These are phyloP conservation scores for Drechslerella coelobrocha DNA, from an alignment of 2,329 filamentous ascomycete genomes.

Conservation along the genomic window DNA sequence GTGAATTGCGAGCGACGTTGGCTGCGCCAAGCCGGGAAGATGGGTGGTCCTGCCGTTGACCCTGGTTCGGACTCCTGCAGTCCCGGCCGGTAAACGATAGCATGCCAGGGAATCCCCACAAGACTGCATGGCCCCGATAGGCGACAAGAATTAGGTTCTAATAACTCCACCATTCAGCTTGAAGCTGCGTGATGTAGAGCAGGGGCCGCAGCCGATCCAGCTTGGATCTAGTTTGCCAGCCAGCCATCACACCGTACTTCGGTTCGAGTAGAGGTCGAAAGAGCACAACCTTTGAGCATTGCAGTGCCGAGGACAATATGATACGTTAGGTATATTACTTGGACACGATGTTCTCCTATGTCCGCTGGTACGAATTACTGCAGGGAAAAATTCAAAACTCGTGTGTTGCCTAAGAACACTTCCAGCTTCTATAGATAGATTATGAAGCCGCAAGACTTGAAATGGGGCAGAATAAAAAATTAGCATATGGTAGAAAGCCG, in stretches of 20 bases:
- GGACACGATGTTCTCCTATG: too few relatives aligned
- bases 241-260: neutral
- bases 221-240: neutral
- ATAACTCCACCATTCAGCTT: constrained; percentile 46
- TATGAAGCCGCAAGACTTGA: too few relatives aligned
- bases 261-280: neutral
- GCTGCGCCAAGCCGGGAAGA: constrained; percentile 46
- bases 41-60: constrained; percentile 35
- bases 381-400: too few relatives aligned
- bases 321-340: too few relatives aligned
- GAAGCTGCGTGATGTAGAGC: neutral
- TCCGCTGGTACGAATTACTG: too few relatives aligned
- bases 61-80: constrained; percentile 5
- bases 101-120: constrained; percentile 14
- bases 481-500: too few relatives aligned
- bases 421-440: too few relatives aligned
- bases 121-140: neutral
- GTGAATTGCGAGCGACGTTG: neutral
- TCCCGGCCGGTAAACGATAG: neutral
- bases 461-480: too few relatives aligned
- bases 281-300: too few relatives aligned
- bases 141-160: constrained; percentile 1
- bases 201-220: neutral
- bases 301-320: too few relatives aligned
- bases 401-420: too few relatives aligned